Percentiles rank a stretch among this genome's conserved stretches.
These are phyloP conservation scores for Malbranchea zuffiana DNA, from an alignment of 2,329 filamentous ascomycete genomes.

Conservation along the genomic window DNA sequence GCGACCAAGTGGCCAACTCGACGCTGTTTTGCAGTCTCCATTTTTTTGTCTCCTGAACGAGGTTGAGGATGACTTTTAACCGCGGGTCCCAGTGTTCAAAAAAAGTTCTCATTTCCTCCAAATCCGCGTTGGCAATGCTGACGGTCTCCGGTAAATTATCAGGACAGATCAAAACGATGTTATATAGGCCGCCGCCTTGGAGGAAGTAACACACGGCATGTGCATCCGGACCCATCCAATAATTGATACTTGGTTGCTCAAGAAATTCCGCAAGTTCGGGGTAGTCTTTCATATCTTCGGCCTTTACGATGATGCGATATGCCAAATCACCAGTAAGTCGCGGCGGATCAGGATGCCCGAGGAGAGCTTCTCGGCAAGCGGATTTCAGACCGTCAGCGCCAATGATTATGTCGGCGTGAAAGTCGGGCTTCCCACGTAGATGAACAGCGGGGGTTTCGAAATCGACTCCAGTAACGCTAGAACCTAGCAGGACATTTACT, in stretches of 20 bases:
- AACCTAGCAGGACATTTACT: conserved; percentile 25
- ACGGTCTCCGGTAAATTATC: conserved; percentile 44
- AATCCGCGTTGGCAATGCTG: conserved; percentile 10
- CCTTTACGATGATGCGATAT: conserved; percentile 43
- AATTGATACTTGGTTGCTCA: conserved; percentile 40
- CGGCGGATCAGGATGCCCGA: conserved; percentile 37
- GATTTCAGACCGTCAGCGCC: conserved; percentile 43
- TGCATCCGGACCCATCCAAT: conserved; percentile 44
- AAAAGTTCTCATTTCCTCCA: conserved; percentile 44
- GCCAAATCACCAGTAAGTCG: conserved; percentile 46
- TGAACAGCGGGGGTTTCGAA: conserved; percentile 21
- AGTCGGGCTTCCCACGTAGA: conserved; percentile 23
- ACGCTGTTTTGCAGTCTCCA: conserved; percentile 51
- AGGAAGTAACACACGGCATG: conserved; percentile 52
- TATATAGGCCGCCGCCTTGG: conserved; percentile 49
- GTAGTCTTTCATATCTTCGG: conserved; percentile 39
- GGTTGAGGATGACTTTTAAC: conserved; percentile 8
- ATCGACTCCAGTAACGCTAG: conserved; percentile 19
- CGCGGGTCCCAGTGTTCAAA: conserved; percentile 49
- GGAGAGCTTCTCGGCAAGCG: conserved; percentile 35
- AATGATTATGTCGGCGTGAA: conserved; percentile 36
- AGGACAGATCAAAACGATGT: conserved; percentile 55
- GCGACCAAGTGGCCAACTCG: conserved; percentile 47
- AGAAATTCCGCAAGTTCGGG: conserved; percentile 38
- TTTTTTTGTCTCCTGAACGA: conserved; percentile 29